These are phyloP conservation scores for Coniella vitis DNA, from an alignment of 2,329 filamentous ascomycete species.

Conservation along the genomic window DNA sequence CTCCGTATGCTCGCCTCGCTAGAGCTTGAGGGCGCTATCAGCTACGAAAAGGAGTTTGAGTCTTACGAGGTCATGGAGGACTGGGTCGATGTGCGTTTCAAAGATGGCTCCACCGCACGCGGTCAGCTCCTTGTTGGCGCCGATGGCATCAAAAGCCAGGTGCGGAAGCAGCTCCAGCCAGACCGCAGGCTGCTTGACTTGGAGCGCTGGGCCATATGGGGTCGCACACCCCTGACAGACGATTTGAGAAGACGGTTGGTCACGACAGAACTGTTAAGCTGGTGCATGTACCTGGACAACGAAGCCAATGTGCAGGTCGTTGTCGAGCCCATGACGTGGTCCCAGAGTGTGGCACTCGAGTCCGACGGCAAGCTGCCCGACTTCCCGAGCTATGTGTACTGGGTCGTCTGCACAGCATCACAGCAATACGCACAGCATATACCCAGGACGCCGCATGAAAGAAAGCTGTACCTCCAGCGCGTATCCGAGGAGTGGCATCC, in stretches of 20 bases:
- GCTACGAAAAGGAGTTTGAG: slow-evolving; percentile 25
- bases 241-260: slow-evolving; percentile 16
- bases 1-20: slow-evolving; percentile 23
- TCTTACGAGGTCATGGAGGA: slow-evolving; percentile 19
- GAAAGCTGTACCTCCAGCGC: slow-evolving; percentile 17
- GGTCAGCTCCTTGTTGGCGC: slow-evolving; percentile 25
- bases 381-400: slow-evolving; percentile 24
- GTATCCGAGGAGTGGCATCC: slow-evolving; percentile 23
- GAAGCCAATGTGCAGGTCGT: slow-evolving; percentile 23
- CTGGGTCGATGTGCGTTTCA: slow-evolving; percentile 20
- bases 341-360: slow-evolving; percentile 17
- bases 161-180: slow-evolving; percentile 26
- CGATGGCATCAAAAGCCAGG: slow-evolving; percentile 25
- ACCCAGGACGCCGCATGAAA: slow-evolving; percentile 22
- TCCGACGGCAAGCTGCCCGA: slow-evolving; percentile 19
- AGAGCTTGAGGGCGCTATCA: slow-evolving; percentile 22
- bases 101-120: slow-evolving; percentile 21
- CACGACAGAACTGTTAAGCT: slow-evolving; percentile 21
- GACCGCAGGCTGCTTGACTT: slow-evolving; percentile 24
- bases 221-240: slow-evolving; percentile 23
- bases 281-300: slow-evolving; percentile 25
- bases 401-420: slow-evolving; percentile 22
- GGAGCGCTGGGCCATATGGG: slow-evolving; percentile 27
- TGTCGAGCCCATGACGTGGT: slow-evolving; percentile 25
- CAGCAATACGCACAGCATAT: slow-evolving; percentile 19